Evolutionary conservation across 2,329 filamentous ascomycete genomes (phyloP), one percentile per base, ranked within the genome.

Genomic region (Neocucurbitaria cava): DNA sequence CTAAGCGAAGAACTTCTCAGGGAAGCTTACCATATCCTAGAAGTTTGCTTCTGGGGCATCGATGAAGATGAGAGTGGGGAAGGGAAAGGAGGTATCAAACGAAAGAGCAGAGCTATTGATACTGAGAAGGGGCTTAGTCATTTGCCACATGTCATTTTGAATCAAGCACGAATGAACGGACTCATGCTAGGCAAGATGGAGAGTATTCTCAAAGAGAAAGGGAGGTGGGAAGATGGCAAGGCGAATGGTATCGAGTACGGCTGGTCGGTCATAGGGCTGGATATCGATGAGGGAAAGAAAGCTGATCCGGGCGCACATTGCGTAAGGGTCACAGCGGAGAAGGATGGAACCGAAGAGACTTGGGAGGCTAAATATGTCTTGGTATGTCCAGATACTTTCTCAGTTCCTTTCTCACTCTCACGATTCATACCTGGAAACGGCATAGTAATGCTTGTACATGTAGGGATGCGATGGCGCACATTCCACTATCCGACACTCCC

Each of bases 111-210:
- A 24, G 79, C 82, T 0, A 77, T 83, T 1, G 86, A 89, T 67
- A 85, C 81, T 0, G 83, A 85, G 49, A 81, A 81, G 0, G 86
- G 85, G 0, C 76, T 89, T 43, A 87, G 83, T 46, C 82, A 83
- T 35, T 87, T 88, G 59, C 86, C 87, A 46, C 85, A 91, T 72
- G 83, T 87, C 2, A 86, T 90, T 9, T 68, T 92, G 41, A 89
- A 90, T 63, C 89, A 92, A 72, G 89, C 88, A 13, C 82, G 87
- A 3, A 85, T 91, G 62, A 89, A 92, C 65, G 78, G 44, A 77
- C 2, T 88, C 17, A 75, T 89, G 67, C 77, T 87, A 30, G 75
- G 78, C 3, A 78, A 79, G 57, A 82, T 87, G 76, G 68, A 77
- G 38, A 70, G 72, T 49, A 70, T 73, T 8, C 40, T 69, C 38